A percentile compares a stretch with the other conserved stretches of the same genome.
phyloP scores from a whole-genome alignment of 2,329 filamentous ascomycete genomes.

The Alternaria panax region DNA sequence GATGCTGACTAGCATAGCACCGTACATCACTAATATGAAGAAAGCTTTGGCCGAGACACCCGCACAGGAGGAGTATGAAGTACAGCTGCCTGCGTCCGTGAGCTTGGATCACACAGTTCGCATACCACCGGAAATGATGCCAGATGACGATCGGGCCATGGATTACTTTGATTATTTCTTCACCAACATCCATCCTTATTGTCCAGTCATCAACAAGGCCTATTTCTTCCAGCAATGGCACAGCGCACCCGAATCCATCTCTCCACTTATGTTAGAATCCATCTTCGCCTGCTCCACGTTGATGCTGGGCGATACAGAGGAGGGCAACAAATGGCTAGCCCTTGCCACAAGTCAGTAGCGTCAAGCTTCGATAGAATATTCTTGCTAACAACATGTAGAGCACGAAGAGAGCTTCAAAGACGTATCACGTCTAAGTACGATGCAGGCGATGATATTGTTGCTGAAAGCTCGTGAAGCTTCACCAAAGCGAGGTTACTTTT shows the following conservation, averaged over 20 bases:
- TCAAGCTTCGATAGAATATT: neutral
- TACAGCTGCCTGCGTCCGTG: slow-evolving; percentile 71
- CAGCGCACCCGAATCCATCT: slow-evolving; percentile 80
- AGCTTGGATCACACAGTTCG: slow-evolving; percentile 79
- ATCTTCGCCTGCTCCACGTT: slow-evolving; percentile 89
- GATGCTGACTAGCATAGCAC: slow-evolving; percentile 62
- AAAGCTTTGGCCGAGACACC: slow-evolving; percentile 65
- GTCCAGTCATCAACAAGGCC: slow-evolving; percentile 84
- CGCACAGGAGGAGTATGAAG: slow-evolving; percentile 75
- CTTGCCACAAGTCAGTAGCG: slow-evolving; percentile 77
- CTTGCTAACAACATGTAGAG: slow-evolving; percentile 59
- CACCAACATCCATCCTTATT: slow-evolving; percentile 86
- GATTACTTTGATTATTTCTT: slow-evolving; percentile 93
- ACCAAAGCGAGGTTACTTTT: slow-evolving; percentile 93
- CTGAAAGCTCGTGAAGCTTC: slow-evolving; percentile 91
- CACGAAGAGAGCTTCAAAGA: slow-evolving; percentile 96
- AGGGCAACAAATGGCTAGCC: slow-evolving; percentile 92
- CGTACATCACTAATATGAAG: slow-evolving; percentile 77
- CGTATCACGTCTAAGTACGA: slow-evolving; percentile 84
- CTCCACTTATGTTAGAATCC: slow-evolving; percentile 85
- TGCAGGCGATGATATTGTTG: slow-evolving; percentile 86
- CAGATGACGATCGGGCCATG: slow-evolving; percentile 79
- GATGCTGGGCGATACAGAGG: slow-evolving; percentile 80
- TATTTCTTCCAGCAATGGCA: slow-evolving; percentile 92
- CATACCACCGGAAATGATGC: slow-evolving; percentile 93